Evolutionary conservation across 306 rosid genomes (phyloP).

Genomic region (Casuarina equisetifolia): DNA sequence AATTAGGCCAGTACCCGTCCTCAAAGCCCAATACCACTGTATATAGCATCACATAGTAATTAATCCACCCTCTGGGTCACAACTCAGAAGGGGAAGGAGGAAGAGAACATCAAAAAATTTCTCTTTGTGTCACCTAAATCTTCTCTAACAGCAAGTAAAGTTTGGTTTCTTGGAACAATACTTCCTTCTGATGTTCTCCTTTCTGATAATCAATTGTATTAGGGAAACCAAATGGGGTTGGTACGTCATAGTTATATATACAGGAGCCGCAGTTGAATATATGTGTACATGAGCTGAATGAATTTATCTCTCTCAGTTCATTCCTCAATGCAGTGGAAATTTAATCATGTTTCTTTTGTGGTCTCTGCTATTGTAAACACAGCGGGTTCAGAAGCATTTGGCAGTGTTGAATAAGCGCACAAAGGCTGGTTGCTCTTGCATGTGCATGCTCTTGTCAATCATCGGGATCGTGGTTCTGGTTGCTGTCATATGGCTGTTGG

Average conservation of each 20-base stretch:
- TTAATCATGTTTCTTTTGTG: constrained; percentile 21
- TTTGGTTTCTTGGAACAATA: background rate
- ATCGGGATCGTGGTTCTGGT: constrained; percentile 73
- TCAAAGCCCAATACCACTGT: background rate
- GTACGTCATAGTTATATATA: background rate
- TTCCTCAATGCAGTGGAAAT: constrained; percentile 7
- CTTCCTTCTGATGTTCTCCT: background rate
- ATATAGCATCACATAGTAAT: background rate
- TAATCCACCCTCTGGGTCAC: background rate
- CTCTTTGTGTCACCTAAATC: background rate
- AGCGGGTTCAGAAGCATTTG: constrained; percentile 95
- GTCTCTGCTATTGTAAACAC: constrained; percentile 41
- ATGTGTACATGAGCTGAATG: background rate
- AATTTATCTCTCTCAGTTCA: background rate
- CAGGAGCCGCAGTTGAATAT: too few relatives aligned
- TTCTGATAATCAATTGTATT: background rate
- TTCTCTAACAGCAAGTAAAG: background rate
- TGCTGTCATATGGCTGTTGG: constrained; percentile 59
- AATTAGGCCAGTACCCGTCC: background rate
- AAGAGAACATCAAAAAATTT: background rate
- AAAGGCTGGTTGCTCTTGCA: constrained; percentile 92
- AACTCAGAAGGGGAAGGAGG: background rate
- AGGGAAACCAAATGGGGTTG: background rate
- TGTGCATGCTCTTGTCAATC: constrained; percentile 78
- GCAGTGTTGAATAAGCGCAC: constrained; percentile 79